These are phyloP conservation scores for Rhizopogon salebrosus DNA, from an alignment of 768 basidiomycete species.

Conservation along the genomic window DNA sequence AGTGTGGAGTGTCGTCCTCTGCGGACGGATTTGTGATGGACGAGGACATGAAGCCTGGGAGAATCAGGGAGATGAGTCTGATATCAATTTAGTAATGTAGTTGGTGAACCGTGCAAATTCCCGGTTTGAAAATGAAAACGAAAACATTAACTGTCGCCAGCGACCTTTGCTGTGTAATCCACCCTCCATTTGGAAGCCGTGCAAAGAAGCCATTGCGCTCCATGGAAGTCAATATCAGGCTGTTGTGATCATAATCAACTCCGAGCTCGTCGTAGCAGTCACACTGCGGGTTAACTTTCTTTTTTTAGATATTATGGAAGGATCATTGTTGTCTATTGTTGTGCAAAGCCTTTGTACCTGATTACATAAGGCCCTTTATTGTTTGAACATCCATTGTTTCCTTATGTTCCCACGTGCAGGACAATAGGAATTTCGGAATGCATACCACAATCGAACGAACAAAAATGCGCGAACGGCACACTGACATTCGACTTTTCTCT, in stretches of 20 bases:
- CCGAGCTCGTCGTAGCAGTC: too few relatives aligned
- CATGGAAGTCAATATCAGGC: too few relatives aligned
- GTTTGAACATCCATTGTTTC: constrained; percentile 12
- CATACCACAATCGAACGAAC: constrained; percentile 10
- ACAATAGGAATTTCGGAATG: constrained; percentile 17
- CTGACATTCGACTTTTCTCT: constrained; percentile 9
- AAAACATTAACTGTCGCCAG: background rate
- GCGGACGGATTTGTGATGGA: background rate
- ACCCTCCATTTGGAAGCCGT: constrained; percentile 72
- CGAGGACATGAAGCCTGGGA: too few relatives aligned
- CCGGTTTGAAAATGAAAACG: background rate
- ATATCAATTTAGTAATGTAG: too few relatives aligned
- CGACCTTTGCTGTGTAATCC: constrained; percentile 31
- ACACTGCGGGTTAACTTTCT: too few relatives aligned
- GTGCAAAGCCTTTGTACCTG: constrained; percentile 15
- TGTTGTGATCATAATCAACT: too few relatives aligned
- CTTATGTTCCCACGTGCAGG: constrained; percentile 21
- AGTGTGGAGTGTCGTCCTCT: constrained; percentile 18
- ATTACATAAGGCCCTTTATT: background rate
- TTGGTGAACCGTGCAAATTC: background rate
- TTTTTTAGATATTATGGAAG: too few relatives aligned
- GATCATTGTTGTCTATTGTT: constrained; percentile 16
- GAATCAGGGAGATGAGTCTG: too few relatives aligned
- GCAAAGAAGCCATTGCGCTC: constrained; percentile 67
- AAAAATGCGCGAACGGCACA: constrained; percentile 14